Evolutionary conservation across 805 yeast species (phyloP).

Genomic region (Candida manassasensis): DNA sequence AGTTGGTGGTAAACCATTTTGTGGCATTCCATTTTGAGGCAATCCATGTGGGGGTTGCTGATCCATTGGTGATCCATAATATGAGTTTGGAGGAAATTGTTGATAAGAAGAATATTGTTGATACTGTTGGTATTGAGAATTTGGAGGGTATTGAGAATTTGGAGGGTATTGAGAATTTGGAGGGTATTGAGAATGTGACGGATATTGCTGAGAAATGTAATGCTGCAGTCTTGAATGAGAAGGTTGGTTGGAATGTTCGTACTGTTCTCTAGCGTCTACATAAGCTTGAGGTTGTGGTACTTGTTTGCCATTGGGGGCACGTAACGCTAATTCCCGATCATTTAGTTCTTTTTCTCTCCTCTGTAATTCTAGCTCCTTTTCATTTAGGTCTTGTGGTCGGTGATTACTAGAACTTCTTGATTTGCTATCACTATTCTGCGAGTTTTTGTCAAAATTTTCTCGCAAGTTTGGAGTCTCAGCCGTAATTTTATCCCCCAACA

Average conservation of each 20-base stretch:
- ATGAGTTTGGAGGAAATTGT: constrained; percentile 6
- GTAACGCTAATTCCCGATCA: constrained; percentile 9
- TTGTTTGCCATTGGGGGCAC: constrained; percentile 7
- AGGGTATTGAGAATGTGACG: constrained; percentile 4
- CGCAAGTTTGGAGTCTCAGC: neutral
- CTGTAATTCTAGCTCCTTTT: constrained; percentile 22
- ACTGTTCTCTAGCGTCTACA: constrained; percentile 1
- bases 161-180: constrained; percentile 3
- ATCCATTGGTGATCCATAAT: constrained; percentile 15
- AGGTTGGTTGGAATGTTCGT: neutral
- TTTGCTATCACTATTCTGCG: neutral
- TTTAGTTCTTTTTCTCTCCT: constrained; percentile 23
- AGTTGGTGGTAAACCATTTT: constrained; percentile 20
- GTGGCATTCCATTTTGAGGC: constrained; percentile 25
- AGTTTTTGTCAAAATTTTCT: neutral
- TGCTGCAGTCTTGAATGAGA: constrained; percentile 1
- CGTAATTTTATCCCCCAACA: neutral
- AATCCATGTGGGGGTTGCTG: constrained; percentile 30
- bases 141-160: constrained; percentile 6
- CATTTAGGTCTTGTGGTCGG: constrained; percentile 13
- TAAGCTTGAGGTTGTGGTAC: constrained; percentile 10
- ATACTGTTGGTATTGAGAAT: constrained; percentile 1
- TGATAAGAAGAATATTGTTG: constrained; percentile 6
- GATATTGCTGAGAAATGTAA: constrained; percentile 5
- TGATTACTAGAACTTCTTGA: constrained; percentile 7